A percentile compares a stretch with the other conserved stretches of the same genome.
These are phyloP conservation scores for Ophiocordyceps unilateralis DNA, from an alignment of 2,329 filamentous ascomycete genomes.

Conservation along the genomic window DNA sequence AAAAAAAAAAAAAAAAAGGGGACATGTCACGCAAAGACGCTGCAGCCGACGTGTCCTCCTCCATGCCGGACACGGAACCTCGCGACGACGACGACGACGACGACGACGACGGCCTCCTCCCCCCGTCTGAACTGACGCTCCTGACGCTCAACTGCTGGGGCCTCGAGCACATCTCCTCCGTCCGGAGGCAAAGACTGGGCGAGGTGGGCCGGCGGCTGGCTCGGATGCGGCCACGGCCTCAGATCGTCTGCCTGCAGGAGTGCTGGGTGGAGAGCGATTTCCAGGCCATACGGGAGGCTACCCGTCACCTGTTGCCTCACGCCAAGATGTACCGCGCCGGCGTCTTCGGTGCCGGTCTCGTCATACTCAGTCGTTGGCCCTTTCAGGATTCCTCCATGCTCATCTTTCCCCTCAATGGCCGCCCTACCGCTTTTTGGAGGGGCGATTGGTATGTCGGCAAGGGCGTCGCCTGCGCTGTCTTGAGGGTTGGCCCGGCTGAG, in stretches of 20 bases:
- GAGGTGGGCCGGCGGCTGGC: slow-evolving; percentile 77
- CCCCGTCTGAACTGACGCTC: slow-evolving; percentile 44
- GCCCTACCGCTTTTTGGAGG: slow-evolving; percentile 82
- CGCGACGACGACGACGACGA: no score
- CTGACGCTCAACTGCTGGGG: slow-evolving; percentile 96
- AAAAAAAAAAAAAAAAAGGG: no score
- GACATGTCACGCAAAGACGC: no score
- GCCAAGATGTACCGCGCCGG: slow-evolving; percentile 88
- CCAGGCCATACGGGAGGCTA: slow-evolving; percentile 55
- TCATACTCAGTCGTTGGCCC: slow-evolving; percentile 80
- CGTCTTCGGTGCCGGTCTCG: slow-evolving; percentile 76
- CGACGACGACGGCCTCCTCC: slow-evolving; percentile 16
- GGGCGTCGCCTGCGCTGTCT: slow-evolving; percentile 69
- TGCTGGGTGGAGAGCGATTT: slow-evolving; percentile 85
- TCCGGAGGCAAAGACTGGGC: slow-evolving; percentile 57
- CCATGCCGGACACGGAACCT: no score
- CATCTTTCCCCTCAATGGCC: slow-evolving; percentile 76
- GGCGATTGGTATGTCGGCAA: slow-evolving; percentile 97
- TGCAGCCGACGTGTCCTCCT: no score
- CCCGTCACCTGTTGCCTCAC: slow-evolving; percentile 60
- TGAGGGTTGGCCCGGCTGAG: slow-evolving; percentile 50
- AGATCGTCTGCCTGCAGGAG: slow-evolving; percentile 89
- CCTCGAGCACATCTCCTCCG: slow-evolving; percentile 67
- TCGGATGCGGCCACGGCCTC: slow-evolving; percentile 45
- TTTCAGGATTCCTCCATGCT: slow-evolving; percentile 81